phyloP scores from a whole-genome alignment of 345 rosid genomes.

The Noccaea bulbosa region DNA sequence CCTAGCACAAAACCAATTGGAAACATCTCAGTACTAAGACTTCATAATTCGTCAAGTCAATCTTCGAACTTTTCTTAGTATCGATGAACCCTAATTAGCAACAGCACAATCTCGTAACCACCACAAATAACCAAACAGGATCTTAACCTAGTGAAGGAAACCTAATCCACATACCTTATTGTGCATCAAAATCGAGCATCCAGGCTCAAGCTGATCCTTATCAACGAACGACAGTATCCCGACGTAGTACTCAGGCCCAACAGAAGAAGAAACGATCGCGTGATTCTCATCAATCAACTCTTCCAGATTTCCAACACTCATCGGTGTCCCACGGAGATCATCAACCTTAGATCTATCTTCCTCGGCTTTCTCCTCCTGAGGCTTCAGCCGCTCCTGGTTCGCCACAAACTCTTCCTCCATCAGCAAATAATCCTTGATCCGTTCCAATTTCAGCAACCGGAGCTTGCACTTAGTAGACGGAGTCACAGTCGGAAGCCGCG shows the following conservation, averaged over 20 bases:
- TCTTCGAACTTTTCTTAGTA: background rate
- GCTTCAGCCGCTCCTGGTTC: conserved; percentile 88
- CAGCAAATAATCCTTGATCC: conserved; percentile 83
- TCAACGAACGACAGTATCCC: conserved; percentile 94
- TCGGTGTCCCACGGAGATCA: conserved; percentile 88
- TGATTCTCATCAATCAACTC: conserved; percentile 98
- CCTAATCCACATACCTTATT: conserved; percentile 63
- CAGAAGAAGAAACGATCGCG: conserved; percentile 90
- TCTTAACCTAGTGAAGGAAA: background rate
- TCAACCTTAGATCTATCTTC: conserved; percentile 93
- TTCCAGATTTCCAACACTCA: conserved; percentile 95
- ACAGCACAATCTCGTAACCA: background rate
- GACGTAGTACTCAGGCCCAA: conserved; percentile 95
- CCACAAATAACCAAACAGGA: background rate
- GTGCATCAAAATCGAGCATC: conserved; percentile 96
- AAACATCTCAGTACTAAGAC: background rate
- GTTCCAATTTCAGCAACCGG: conserved; percentile 76
- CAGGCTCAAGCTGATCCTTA: conserved; percentile 97
- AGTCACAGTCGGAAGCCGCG: conserved; percentile 81
- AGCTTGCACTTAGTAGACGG: conserved; percentile 87
- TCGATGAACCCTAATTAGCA: background rate
- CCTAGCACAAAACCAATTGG: conserved; percentile 48
- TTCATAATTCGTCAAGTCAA: background rate
- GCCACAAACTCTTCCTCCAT: conserved; percentile 98
- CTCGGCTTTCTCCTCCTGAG: conserved; percentile 96